These are phyloP conservation scores for Lactarius indigo DNA, from an alignment of 768 basidiomycete genomes.

Conservation along the genomic window DNA sequence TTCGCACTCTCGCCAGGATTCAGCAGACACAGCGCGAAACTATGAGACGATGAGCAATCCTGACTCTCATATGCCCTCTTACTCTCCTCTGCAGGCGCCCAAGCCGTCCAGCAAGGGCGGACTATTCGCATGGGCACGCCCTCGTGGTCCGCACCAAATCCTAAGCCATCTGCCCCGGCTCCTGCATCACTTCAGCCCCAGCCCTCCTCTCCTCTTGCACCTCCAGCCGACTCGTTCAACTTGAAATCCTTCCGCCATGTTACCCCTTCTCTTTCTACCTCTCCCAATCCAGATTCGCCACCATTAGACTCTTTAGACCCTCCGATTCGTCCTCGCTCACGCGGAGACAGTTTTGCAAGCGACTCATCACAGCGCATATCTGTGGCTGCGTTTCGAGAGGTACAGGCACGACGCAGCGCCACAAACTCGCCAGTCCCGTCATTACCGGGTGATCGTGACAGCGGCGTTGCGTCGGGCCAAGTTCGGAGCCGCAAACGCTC, in stretches of 20 bases:
- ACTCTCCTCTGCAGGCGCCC: slow-evolving; percentile 14
- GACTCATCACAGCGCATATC: slow-evolving; percentile 73
- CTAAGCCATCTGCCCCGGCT: slow-evolving; percentile 34
- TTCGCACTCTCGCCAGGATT: neutral
- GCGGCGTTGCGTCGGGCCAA: neutral
- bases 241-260: slow-evolving; percentile 73
- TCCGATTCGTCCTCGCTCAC: slow-evolving; percentile 44
- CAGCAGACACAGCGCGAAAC: neutral
- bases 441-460: slow-evolving; percentile 9
- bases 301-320: slow-evolving; percentile 32
- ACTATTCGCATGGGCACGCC: slow-evolving; percentile 43
- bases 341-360: slow-evolving; percentile 56
- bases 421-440: slow-evolving; percentile 56
- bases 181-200: slow-evolving; percentile 16
- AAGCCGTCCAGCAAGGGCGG: slow-evolving; percentile 36
- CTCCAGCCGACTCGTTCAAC: slow-evolving; percentile 52
- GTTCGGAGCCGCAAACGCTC: slow-evolving; percentile 19
- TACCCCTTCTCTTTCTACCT: slow-evolving; percentile 41
- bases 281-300: slow-evolving; percentile 26
- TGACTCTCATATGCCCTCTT: slow-evolving; percentile 15
- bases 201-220: slow-evolving; percentile 27
- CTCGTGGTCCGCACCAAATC: slow-evolving; percentile 41
- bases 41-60: slow-evolving; percentile 28
- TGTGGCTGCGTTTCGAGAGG: slow-evolving; percentile 78
- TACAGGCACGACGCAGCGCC: slow-evolving; percentile 60